Percentiles rank a stretch among this genome's conserved stretches.
phyloP scores from a whole-genome alignment of 116 monocot genomes.

The Posidonia oceanica region DNA sequence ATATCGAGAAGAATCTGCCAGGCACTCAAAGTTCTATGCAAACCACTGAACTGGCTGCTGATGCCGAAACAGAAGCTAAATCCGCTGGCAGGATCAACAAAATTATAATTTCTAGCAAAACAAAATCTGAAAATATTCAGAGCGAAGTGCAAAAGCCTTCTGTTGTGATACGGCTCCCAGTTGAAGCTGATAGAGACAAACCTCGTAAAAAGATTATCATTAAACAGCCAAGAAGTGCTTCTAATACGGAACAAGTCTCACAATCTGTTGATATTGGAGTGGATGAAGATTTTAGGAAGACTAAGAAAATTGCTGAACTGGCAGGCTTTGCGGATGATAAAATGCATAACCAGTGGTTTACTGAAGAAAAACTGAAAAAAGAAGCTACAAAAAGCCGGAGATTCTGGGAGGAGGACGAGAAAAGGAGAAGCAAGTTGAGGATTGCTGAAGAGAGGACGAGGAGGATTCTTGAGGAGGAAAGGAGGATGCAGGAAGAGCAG shows the following conservation, averaged over 20 bases:
- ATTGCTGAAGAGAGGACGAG: conserved; percentile 29
- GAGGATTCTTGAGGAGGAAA: conserved; percentile 20
- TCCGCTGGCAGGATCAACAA: conserved; percentile 46
- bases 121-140: conserved; percentile 34
- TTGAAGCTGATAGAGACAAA: conserved; percentile 47
- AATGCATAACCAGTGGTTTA: conserved; percentile 19
- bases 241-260: conserved; percentile 13
- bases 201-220: conserved; percentile 79
- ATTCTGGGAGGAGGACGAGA: conserved; percentile 32
- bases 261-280: conserved; percentile 25
- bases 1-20: conserved; percentile 29
- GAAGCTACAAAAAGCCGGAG: conserved; percentile 22
- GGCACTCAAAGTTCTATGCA: conserved; percentile 24
- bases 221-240: conserved; percentile 51
- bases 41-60: neutral
- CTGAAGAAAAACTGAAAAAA: conserved; percentile 20
- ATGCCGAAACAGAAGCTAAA: conserved; percentile 33
- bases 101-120: conserved; percentile 58
- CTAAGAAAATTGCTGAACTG: conserved; percentile 65
- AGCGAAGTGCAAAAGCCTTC: conserved; percentile 50
- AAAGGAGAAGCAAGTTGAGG: conserved; percentile 29
- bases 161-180: conserved; percentile 52
- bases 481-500: conserved; percentile 37
- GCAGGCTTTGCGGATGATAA: conserved; percentile 31
- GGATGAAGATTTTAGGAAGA: conserved; percentile 52